Percentiles rank a stretch among this genome's conserved stretches.
Conservation (phyloP, 1,139 yeast species). For the Blastobotrys proliferans region DNA sequence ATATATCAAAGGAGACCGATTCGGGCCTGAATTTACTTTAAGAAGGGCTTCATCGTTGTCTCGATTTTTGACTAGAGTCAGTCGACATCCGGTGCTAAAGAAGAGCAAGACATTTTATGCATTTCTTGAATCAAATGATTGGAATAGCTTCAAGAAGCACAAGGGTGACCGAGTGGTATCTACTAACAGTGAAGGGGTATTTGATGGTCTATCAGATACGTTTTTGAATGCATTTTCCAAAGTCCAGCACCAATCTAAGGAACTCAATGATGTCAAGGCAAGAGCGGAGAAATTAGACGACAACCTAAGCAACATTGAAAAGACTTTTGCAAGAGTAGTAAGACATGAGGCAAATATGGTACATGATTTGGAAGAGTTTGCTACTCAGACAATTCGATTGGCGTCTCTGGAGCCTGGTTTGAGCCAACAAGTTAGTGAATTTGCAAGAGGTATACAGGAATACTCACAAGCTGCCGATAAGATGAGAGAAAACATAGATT, state of each 20-base stretch:
- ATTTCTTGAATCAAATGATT: slow-evolving; percentile 76
- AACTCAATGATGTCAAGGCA: slow-evolving; percentile 78
- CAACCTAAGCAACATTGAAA: slow-evolving; percentile 73
- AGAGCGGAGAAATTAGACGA: slow-evolving; percentile 80
- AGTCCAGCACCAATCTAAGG: slow-evolving; percentile 68
- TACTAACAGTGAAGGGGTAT: slow-evolving; percentile 36
- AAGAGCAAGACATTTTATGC: slow-evolving; percentile 69
- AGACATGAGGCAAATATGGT: slow-evolving; percentile 71
- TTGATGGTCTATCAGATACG: slow-evolving; percentile 74
- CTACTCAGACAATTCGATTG: slow-evolving; percentile 64
- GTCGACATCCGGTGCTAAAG: slow-evolving; percentile 67
- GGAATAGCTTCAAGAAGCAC: slow-evolving; percentile 73
- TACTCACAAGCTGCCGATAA: slow-evolving; percentile 45
- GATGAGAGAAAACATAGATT: slow-evolving; percentile 66
- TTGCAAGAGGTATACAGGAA: slow-evolving; percentile 50
- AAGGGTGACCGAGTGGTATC: slow-evolving; percentile 34
- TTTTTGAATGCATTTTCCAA: slow-evolving; percentile 89
- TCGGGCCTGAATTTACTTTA: slow-evolving; percentile 71
- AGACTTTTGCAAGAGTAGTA: slow-evolving; percentile 67
- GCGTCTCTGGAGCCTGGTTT: slow-evolving; percentile 50
- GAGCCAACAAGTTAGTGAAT: slow-evolving; percentile 49
- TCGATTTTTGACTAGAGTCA: slow-evolving; percentile 67
- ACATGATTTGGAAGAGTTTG: slow-evolving; percentile 67
- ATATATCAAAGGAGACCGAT: slow-evolving; percentile 92
- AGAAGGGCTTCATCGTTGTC: slow-evolving; percentile 82